Evolutionary conservation across 768 basidiomycete genomes (phyloP).

Genomic region (Mycena galopus): DNA sequence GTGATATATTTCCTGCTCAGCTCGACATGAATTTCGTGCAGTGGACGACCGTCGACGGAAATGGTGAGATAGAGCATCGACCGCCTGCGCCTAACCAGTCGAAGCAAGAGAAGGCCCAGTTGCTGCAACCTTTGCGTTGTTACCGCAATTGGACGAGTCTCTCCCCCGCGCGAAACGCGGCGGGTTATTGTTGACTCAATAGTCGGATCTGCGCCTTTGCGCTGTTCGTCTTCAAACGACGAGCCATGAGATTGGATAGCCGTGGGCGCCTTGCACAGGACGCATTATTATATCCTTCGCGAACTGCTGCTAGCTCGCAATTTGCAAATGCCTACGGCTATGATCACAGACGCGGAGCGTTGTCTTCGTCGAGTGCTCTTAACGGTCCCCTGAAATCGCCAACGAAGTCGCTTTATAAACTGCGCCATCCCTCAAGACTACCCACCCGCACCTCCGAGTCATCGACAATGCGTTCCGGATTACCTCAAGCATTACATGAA

Average conservation of each 20-base stretch:
- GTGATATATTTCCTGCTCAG: not conserved
- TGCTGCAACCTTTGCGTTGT: conserved; percentile 17
- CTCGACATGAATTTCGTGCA: conserved; percentile 45
- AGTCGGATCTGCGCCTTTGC: conserved; percentile 51
- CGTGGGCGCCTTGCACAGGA: conserved; percentile 67
- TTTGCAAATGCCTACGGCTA: conserved; percentile 9
- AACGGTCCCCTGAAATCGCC: conserved; percentile 17
- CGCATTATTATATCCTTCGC: conserved; percentile 59
- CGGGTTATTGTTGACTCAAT: conserved; percentile 56
- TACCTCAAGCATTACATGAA: conserved; percentile 88
- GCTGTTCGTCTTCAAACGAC: conserved; percentile 65
- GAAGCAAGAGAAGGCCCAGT: conserved; percentile 34
- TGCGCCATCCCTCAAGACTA: conserved; percentile 81
- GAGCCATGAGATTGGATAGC: conserved; percentile 69
- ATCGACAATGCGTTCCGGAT: conserved; percentile 80
- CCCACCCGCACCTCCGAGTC: conserved; percentile 75
- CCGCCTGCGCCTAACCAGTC: conserved; percentile 44
- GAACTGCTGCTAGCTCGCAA: conserved; percentile 12
- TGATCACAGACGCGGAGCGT: not conserved
- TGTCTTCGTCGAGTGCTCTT: conserved; percentile 8
- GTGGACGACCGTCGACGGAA: conserved; percentile 89
- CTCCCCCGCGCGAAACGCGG: conserved; percentile 16
- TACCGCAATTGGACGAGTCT: conserved; percentile 36
- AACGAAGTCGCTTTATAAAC: conserved; percentile 50
- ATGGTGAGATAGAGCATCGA: conserved; percentile 74